Evolutionary conservation across 441 rosid genomes (phyloP), one percentile per base, ranked within the genome.

Genomic region (Pelargonium myrrhifolium): DNA sequence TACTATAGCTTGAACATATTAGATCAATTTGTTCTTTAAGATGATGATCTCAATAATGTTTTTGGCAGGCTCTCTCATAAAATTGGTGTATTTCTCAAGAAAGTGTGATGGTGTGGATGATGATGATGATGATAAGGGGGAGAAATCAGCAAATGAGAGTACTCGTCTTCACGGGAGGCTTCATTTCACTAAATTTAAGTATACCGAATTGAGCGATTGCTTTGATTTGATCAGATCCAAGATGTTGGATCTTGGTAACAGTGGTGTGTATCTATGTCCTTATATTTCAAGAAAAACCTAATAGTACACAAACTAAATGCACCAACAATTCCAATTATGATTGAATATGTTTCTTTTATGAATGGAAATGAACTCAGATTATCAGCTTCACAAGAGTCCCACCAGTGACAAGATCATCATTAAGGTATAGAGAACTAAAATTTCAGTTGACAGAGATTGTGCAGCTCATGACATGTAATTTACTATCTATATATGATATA

Each of bases 131-230:
- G 71, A 75, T 2, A 47, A 77, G 9, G 76, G 63, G 51, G 81
- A 78, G 63, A 88, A 85, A 74, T 97, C 98, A 31, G 37, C 37
- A 31, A 5, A 31, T 35, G 9, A 35, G 39, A 9, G 39, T 35
- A 35, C 39, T 35, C 39, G 39, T 64, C 76, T 92, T 81, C 28
- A 78, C 71, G 98, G 94, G 62, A 85, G 74, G 77, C 92, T 93
- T 47, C 83, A 84, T 80, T 90, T 93, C 62, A 84, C 89, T 1
- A 93, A 80, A 74, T 90, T 93, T 60, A 96, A 93, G 77, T 90
- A 97, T 6, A 78, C 75, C 86, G 88, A 90, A 68, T 88, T 93
- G 47, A 74, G 79, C 72, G 97, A 88, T 65, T 90, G 96, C 78
- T 63, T 93, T 49, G 89, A 93, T 65, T 90, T 88, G 62, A 90